Base-by-base conservation (phyloP, 495 filamentous ascomycete species). In the Lepraria neglecta region DNA sequence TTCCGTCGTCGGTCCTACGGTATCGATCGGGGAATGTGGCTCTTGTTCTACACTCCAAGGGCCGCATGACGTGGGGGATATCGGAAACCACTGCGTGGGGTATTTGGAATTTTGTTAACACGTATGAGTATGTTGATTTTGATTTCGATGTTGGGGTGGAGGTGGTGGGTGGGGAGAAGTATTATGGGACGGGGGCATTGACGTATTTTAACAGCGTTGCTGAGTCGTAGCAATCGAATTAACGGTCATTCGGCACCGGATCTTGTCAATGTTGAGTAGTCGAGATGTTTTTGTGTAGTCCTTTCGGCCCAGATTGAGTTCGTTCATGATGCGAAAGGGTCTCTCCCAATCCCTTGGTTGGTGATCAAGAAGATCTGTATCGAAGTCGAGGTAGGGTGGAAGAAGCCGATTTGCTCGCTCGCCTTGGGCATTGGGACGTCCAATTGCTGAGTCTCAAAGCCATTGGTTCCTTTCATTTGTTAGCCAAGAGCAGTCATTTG, bases 391-490 rank as follows among this genome's bases (percentile, higher is more conserved):
- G 77, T 80, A 30, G 78, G 73, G 64, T 84, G 78, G 64, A 85
- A 86, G 63, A 85, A 82, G 1, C 82, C 78, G 4, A 69, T 79
- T 60, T 85, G 83, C n/a, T 76, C 65, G 44, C 76, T 73, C 42
- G 73, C 67, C 0, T 72, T 50, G 14, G 74, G 74, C 10, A 75
- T 76, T 48, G 77, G 64, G 47, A 81, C 80, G 0, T 71, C 61
- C 3, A 85, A 56, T 10, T 71, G 68, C 46, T 81, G 70, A 7
- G 78, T 68, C 0, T 44, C 62, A 62, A 84, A 82, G 2, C 62
- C 43, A 48, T 67, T 68, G 21, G 48, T 59, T 54, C 71, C 76
- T 80, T 42, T 45, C 47, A 27, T 30, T 28, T 15, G 21, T 42
- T 31, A 63, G 51, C 35, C 31, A n/a, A 19, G 24, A 47, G 33